These are phyloP conservation scores for Pholiota molesta DNA, from an alignment of 768 basidiomycete species.

Conservation along the genomic window DNA sequence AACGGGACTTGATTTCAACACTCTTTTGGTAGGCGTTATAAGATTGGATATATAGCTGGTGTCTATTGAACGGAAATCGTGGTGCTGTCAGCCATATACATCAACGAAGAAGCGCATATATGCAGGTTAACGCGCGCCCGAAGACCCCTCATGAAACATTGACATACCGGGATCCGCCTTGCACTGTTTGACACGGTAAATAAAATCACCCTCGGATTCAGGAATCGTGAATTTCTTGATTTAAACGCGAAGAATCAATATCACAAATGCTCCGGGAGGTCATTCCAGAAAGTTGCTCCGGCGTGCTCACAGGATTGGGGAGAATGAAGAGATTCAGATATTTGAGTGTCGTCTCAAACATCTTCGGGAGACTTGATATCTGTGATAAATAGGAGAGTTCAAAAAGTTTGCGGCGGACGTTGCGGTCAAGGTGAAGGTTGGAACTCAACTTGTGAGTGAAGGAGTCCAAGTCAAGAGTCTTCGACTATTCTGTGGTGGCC, in stretches of 20 bases:
- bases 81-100: not conserved
- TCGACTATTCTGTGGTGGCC: not conserved
- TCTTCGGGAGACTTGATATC: not conserved
- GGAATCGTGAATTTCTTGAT: conserved; percentile 11
- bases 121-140: not conserved
- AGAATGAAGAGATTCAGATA: conserved; percentile 64
- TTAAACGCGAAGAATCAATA: not conserved
- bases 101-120: not conserved
- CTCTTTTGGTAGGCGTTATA: not conserved
- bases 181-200: not conserved
- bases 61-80: not conserved
- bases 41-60: not conserved
- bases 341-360: conserved; percentile 9
- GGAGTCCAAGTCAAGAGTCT: too few relatives aligned
- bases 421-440: not conserved
- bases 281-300: too few relatives aligned
- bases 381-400: not conserved
- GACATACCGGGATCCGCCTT: not conserved
- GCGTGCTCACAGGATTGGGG: conserved; percentile 45
- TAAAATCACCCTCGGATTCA: not conserved
- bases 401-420: not conserved
- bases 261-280: not conserved
- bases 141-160: not conserved
- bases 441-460: not conserved
- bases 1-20: not conserved